A percentile compares a stretch with the other conserved stretches of the same genome.
Evolutionary conservation across 169 alveolate species (phyloP).

Genomic region (Eimeria necatrix): DNA sequence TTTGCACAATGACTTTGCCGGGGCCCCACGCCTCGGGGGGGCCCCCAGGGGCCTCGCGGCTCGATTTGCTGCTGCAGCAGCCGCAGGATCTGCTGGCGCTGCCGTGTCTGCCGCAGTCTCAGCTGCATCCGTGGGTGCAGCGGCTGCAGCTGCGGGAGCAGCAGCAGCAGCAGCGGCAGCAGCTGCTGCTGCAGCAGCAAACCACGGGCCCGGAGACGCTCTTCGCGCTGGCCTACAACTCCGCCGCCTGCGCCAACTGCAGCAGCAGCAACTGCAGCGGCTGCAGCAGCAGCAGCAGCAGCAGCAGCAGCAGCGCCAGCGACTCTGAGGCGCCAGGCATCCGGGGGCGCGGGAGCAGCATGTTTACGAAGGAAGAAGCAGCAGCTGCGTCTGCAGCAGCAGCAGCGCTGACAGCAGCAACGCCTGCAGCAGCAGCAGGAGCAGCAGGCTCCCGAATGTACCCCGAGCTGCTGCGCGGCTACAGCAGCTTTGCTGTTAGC

Average conservation of each 20-base stretch:
- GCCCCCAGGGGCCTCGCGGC: slow-evolving; percentile 35
- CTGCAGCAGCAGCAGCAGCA: background rate
- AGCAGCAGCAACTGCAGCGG: slow-evolving; percentile 2
- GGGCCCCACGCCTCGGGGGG: background rate
- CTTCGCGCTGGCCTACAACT: slow-evolving; percentile 37
- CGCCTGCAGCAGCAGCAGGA: background rate
- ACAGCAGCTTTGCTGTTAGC: slow-evolving; percentile 2
- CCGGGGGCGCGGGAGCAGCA: background rate
- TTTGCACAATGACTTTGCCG: background rate
- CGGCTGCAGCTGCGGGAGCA: background rate
- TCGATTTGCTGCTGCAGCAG: slow-evolving; percentile 45
- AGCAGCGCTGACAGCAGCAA: background rate
- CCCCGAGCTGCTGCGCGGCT: slow-evolving; percentile 25
- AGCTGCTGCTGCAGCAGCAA: slow-evolving; percentile 35
- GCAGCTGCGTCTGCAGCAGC: background rate
- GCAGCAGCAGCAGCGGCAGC: slow-evolving; percentile 8
- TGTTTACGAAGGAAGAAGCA: background rate
- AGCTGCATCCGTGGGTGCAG: slow-evolving; percentile 15
- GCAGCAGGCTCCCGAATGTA: slow-evolving; percentile 14
- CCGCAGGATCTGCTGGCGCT: slow-evolving; percentile 19
- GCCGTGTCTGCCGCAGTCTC: background rate
- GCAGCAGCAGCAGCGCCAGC: slow-evolving; percentile 20
- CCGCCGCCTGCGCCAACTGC: too few relatives aligned
- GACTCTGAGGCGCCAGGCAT: background rate
- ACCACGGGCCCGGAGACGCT: background rate